Conservation (phyloP, 2,329 filamentous ascomycete species). For the Ilyonectria robusta region DNA sequence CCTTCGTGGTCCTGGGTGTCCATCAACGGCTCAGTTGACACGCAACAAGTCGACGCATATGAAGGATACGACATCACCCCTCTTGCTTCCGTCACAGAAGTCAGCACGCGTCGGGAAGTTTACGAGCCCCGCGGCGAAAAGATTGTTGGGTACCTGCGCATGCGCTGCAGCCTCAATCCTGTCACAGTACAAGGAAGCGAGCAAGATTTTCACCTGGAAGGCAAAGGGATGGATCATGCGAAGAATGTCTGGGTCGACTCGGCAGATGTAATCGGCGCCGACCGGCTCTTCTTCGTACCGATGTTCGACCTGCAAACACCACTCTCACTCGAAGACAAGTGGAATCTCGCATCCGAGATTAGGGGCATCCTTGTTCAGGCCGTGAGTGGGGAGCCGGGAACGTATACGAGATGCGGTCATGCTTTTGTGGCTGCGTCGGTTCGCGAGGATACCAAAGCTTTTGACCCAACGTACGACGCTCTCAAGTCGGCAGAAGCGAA, state of each 20-base stretch:
- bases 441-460: slow-evolving; percentile 11
- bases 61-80: slow-evolving; percentile 20
- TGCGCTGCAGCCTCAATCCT: slow-evolving; percentile 23
- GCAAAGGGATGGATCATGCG: slow-evolving; percentile 18
- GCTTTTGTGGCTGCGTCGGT: slow-evolving; percentile 5
- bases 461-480: slow-evolving; percentile 12
- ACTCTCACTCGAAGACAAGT: slow-evolving; percentile 9
- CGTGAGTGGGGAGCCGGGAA: background rate
- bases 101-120: background rate
- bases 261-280: slow-evolving; percentile 7
- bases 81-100: slow-evolving; percentile 16
- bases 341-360: slow-evolving; percentile 23
- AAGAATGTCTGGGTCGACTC: slow-evolving; percentile 1
- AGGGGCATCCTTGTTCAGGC: slow-evolving; percentile 18
- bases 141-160: background rate
- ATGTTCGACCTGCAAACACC: slow-evolving; percentile 23
- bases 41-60: slow-evolving; percentile 15
- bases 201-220: background rate
- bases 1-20: slow-evolving; percentile 33
- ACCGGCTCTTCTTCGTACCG: slow-evolving; percentile 24
- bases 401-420: slow-evolving; percentile 28
- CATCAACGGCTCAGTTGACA: slow-evolving; percentile 17
- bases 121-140: slow-evolving; percentile 12
- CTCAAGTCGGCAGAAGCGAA: slow-evolving; percentile 10
- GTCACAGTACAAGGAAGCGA: slow-evolving; percentile 9